phyloP scores from a whole-genome alignment of 1,284 basidiomycete species.

The Inonotus hispidus region DNA sequence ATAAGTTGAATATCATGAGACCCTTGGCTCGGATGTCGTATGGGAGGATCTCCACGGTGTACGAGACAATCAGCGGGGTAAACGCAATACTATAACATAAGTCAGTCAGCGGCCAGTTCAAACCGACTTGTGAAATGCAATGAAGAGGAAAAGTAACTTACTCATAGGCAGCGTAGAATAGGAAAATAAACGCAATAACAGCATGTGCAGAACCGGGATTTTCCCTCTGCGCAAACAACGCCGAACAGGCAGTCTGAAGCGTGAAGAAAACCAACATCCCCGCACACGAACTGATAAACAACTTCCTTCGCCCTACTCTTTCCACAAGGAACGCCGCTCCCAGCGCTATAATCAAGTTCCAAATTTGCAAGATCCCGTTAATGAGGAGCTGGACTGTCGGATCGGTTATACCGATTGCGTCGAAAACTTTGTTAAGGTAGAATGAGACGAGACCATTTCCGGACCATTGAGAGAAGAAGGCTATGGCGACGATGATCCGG shows the following conservation, averaged over 20 bases:
- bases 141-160: conserved; percentile 28
- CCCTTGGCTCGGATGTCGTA: conserved; percentile 73
- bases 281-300: conserved; percentile 59
- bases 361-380: conserved; percentile 58
- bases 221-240: conserved; percentile 46
- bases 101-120: too few species aligned
- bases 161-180: conserved; percentile 69
- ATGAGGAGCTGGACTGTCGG: conserved; percentile 46
- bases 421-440: conserved; percentile 69
- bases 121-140: neutral
- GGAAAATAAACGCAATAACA: conserved; percentile 73
- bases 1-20: conserved; percentile 66
- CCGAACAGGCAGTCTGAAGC: conserved; percentile 68
- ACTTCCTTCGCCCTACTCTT: conserved; percentile 51
- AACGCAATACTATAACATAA: conserved; percentile 50
- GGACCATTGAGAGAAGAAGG: conserved; percentile 61
- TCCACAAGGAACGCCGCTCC: conserved; percentile 54
- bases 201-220: conserved; percentile 48
- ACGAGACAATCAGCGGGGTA: conserved; percentile 68
- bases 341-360: conserved; percentile 65
- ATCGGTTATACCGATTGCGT: conserved; percentile 66
- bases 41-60: conserved; percentile 72
- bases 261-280: conserved; percentile 70
- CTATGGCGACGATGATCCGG: conserved; percentile 61
- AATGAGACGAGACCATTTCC: conserved; percentile 53